Conservation (phyloP, 768 basidiomycete genomes). For the Termitomyces sp. region DNA sequence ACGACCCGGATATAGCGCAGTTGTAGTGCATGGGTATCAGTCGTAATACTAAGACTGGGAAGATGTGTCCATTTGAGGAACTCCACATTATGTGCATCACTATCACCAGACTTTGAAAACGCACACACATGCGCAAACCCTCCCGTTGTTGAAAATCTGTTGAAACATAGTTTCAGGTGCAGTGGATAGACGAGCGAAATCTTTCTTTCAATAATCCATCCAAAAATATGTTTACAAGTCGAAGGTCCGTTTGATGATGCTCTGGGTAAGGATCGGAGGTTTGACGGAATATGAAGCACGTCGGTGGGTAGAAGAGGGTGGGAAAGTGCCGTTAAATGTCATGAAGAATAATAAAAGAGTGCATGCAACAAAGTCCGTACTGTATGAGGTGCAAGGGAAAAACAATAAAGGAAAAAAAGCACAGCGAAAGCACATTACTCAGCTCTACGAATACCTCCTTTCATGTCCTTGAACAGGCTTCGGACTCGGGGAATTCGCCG, state of each 20-base stretch:
- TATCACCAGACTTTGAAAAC: background rate
- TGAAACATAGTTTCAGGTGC: no score
- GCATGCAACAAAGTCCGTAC: constrained; percentile 9
- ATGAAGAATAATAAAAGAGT: background rate
- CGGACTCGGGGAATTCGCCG: constrained; percentile 18
- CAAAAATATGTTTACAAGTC: constrained; percentile 4
- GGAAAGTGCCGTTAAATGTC: constrained; percentile 7
- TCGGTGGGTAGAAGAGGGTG: background rate
- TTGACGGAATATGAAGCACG: constrained; percentile 4
- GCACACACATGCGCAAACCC: no score
- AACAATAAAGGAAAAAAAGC: constrained; percentile 3
- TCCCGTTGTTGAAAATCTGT: background rate
- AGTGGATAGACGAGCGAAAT: background rate
- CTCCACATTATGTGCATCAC: no score
- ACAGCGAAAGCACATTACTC: constrained; percentile 11
- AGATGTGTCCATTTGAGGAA: background rate
- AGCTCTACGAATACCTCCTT: constrained; percentile 14
- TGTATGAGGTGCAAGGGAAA: constrained; percentile 5
- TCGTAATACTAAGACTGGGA: background rate
- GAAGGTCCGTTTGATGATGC: constrained; percentile 1
- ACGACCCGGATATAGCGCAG: background rate
- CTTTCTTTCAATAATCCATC: background rate
- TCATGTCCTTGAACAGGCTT: background rate
- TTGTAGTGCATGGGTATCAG: background rate
- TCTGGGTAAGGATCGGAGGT: background rate